Evolutionary conservation across 73 alveolate species (phyloP).

Genomic region (Tetrahymena borealis): DNA sequence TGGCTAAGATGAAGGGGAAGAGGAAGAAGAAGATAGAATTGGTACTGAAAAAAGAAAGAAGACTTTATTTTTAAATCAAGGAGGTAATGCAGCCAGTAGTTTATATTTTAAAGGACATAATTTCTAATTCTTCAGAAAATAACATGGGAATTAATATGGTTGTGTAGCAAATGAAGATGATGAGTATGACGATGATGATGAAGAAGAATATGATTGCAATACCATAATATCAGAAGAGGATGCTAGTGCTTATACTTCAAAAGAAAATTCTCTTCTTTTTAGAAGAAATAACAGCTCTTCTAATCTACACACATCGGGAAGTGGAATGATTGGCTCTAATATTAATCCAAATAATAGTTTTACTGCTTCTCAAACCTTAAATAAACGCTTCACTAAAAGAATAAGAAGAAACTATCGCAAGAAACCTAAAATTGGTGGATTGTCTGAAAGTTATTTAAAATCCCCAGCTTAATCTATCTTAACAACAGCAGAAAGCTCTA

Average conservation of each 20-base stretch:
- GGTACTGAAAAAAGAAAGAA: background rate
- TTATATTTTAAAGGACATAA: background rate
- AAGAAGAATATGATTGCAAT: background rate
- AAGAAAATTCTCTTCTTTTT: background rate
- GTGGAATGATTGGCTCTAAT: background rate
- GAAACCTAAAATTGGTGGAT: background rate
- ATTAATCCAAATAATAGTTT: background rate
- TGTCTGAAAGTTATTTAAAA: background rate
- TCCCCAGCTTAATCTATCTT: background rate
- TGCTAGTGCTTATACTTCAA: background rate
- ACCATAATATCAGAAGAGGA: background rate
- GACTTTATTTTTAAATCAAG: background rate
- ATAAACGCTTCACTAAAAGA: background rate
- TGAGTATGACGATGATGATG: background rate
- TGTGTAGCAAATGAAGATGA: background rate
- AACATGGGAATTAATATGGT: background rate
- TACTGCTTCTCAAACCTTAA: background rate
- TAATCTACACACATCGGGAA: background rate
- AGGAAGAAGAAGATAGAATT: background rate
- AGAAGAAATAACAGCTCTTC: background rate
- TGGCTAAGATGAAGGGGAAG: background rate
- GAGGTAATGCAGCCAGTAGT: background rate
- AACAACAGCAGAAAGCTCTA: background rate
- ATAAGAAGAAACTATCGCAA: background rate
- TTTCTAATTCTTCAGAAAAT: background rate